phyloP scores from a whole-genome alignment of 345 rosid species.

The Melaleuca alternifolia region DNA sequence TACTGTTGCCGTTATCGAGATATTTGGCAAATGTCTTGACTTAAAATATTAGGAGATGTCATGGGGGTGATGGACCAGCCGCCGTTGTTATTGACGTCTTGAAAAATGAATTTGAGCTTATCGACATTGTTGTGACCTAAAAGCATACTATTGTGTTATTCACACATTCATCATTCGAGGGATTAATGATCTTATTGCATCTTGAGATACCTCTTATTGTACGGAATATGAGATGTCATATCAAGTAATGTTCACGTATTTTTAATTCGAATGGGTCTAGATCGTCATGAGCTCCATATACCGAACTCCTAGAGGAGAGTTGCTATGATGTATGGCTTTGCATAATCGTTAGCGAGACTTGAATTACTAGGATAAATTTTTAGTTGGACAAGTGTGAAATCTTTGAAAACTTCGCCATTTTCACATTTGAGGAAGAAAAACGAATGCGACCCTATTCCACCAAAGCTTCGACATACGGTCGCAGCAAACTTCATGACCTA shows the following conservation, averaged over 20 bases:
- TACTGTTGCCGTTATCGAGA: neutral
- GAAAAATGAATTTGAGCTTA: neutral
- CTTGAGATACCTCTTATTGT: neutral
- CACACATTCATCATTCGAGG: neutral
- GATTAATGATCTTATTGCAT: neutral
- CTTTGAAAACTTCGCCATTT: neutral
- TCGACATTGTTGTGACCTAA: fast-evolving
- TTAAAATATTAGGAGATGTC: neutral
- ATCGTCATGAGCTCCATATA: neutral
- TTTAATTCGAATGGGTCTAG: neutral
- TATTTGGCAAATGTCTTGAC: fast-evolving
- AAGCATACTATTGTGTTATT: neutral
- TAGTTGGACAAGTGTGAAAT: neutral
- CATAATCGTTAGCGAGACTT: too few species aligned
- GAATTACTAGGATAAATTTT: too few species aligned
- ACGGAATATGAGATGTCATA: neutral
- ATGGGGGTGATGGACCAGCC: neutral
- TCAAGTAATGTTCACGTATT: fast-evolving
- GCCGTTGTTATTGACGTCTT: neutral
- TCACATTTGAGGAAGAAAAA: neutral
- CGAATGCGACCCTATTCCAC: neutral
- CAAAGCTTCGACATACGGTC: too few species aligned
- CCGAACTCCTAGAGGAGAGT: neutral
- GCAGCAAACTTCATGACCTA: too few species aligned
- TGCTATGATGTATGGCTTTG: neutral